Evolutionary conservation across 257 asterid species (phyloP), one percentile per base, ranked within the genome.

Genomic region (Salvia splendens): DNA sequence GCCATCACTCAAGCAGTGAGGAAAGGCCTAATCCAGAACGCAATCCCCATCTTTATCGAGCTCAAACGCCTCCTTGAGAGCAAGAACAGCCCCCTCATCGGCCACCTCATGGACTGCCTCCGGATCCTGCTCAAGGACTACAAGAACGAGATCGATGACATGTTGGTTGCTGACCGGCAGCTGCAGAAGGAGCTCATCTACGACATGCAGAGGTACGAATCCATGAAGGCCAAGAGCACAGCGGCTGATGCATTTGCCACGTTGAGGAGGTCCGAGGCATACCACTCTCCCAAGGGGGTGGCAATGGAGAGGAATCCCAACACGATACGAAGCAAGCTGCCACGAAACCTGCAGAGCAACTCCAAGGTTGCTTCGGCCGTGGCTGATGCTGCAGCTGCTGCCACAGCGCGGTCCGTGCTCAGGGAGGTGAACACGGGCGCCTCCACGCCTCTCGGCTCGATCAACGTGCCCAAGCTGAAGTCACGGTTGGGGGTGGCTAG

Each of bases 51-150:
- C 52, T 93, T 90, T 80, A 90, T 90, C 30, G 97, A 93, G 85
- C 77, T 93, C 45, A 93, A 93, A 71, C 86, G 97, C 40, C 86
- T 88, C 1, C 77, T 93, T 0, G 92, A 93, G 80, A 80, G 77
- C 67, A 93, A 86, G 77, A 90, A 93, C 73, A 93, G 99, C 47
- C 91, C 96, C 6, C 96, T 93, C 48, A 80, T 75, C 1, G 99
- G 99, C 9, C 67, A 94, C 42, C 92, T 90, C 35, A 90, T 90
- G 99, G 99, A 88, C n/a, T 93, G 97, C 87, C 87, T 93, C 40
- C 48, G 97, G 59, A 61, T 77, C 86, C 90, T 93, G 65, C 96
- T 90, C 79, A 93, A 93, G 79, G 99, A 93, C 70, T 90, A 88
- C 91, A 93, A 90, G 78, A 93, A 80, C 32, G 97, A 88, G 82